Evolutionary conservation across 345 rosid genomes (phyloP).

Genomic region (Bruguiera gymnorhiza): DNA sequence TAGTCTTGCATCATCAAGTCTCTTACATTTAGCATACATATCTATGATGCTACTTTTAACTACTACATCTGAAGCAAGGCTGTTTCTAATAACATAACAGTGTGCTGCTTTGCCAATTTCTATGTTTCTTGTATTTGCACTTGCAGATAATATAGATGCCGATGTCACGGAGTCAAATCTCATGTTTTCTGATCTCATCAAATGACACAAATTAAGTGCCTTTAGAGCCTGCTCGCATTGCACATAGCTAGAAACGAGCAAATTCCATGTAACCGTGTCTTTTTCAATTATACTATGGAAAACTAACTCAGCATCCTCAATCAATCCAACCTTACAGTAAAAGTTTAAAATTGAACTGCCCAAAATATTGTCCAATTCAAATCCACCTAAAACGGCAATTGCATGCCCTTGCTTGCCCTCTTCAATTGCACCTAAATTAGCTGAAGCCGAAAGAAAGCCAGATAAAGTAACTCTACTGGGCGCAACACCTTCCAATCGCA

Average conservation of each 20-base stretch:
- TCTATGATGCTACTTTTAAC: slow-evolving; percentile 46
- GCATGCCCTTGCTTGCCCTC: slow-evolving; percentile 82
- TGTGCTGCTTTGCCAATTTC: slow-evolving; percentile 59
- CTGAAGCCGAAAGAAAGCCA: slow-evolving; percentile 65
- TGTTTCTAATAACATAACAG: slow-evolving; percentile 60
- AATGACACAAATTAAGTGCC: slow-evolving; percentile 48
- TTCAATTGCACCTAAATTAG: slow-evolving; percentile 54
- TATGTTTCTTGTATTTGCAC: slow-evolving; percentile 39
- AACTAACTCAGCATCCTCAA: slow-evolving; percentile 61
- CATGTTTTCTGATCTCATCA: slow-evolving; percentile 49
- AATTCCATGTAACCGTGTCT: slow-evolving; percentile 80
- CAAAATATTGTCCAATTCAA: slow-evolving; percentile 53
- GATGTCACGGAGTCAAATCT: slow-evolving; percentile 68
- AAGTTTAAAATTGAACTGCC: slow-evolving; percentile 72
- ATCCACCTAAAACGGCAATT: slow-evolving; percentile 47
- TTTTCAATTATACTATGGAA: slow-evolving; percentile 47
- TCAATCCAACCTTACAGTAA: slow-evolving; percentile 63
- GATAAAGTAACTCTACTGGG: slow-evolving; percentile 57
- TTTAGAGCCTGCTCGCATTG: slow-evolving; percentile 41
- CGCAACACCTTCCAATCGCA: slow-evolving; percentile 53
- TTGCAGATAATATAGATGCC: slow-evolving; percentile 53
- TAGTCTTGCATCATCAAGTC: slow-evolving; percentile 42
- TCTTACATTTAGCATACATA: slow-evolving; percentile 67
- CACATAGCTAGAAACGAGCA: slow-evolving; percentile 63
- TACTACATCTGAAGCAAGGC: slow-evolving; percentile 47